Evolutionary conservation across 2,329 filamentous ascomycete species (phyloP).

Genomic region (Simplicillium sp.): DNA sequence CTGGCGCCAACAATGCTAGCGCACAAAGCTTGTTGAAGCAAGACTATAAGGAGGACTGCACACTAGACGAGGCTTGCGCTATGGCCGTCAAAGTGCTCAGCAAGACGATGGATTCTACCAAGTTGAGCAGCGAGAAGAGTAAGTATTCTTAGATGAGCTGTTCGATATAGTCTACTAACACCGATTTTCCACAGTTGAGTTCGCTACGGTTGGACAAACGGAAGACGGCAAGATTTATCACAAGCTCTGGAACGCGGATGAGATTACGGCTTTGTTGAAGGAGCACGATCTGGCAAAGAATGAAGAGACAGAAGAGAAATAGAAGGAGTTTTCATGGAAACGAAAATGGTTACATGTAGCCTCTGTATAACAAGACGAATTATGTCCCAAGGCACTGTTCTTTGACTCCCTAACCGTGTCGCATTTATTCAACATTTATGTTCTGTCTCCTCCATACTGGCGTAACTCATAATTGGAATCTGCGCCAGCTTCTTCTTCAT

Average conservation of each 20-base stretch:
- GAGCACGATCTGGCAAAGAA: conserved; percentile 92
- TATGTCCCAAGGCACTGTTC: background rate
- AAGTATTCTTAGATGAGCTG: conserved; percentile 33
- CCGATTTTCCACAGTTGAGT: conserved; percentile 61
- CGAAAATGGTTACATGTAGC: background rate
- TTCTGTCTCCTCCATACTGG: conserved; percentile 10
- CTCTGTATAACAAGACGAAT: conserved; percentile 8
- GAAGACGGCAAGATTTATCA: conserved; percentile 96
- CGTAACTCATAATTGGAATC: conserved; percentile 30
- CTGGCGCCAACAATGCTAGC: conserved; percentile 95
- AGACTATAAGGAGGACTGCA: conserved; percentile 98
- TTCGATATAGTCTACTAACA: conserved; percentile 2
- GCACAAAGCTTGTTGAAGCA: conserved; percentile 97
- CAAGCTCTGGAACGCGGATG: conserved; percentile 91
- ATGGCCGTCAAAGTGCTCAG: conserved; percentile 98
- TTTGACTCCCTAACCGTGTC: background rate
- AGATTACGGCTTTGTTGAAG: conserved; percentile 88
- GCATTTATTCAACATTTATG: background rate
- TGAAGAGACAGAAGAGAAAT: conserved; percentile 61
- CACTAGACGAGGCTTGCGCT: conserved; percentile 89
- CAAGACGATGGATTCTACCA: conserved; percentile 99
- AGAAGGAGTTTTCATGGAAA: conserved; percentile 12
- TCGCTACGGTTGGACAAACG: conserved; percentile 94
- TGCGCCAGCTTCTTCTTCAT: conserved; percentile 40
- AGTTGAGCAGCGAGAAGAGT: conserved; percentile 99